Evolutionary conservation across 495 filamentous ascomycete genomes (phyloP), one percentile per base, ranked within the genome.

Genomic region (Penicillium argentinense): DNA sequence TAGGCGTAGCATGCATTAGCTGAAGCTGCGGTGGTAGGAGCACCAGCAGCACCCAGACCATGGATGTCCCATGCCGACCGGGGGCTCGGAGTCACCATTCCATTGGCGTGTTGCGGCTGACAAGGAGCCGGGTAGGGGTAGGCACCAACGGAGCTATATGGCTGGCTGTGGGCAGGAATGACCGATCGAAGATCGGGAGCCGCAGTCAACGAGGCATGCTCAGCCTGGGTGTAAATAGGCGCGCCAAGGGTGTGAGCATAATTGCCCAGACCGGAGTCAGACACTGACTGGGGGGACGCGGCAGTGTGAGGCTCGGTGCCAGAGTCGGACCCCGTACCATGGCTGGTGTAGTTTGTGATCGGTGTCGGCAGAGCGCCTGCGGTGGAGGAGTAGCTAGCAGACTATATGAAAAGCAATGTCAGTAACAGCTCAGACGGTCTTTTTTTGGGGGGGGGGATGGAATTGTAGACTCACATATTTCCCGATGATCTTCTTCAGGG

Each of bases 401-500:
- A 79, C 76, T 79, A 33, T 39, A 3, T 29, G 11, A 36, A 11
- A 16, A 36, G 7, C 21, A 8, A 26, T 1, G 37, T 63, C 50
- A 64, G 53, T 51, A 29, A 30, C 5, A 26, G 5, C 25, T 39
- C 17, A 24, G 1, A 24, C 9, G 21, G 8, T 29, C 12, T n/a
- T n/a, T n/a, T n/a, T n/a, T n/a, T n/a, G n/a, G n/a, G n/a, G n/a
- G n/a, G n/a, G n/a, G n/a, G 39, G 36, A 11, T 22, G 4, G 26
- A 14, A 21, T 17, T 22, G 16, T 16, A 29, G n/a, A 80, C 86
- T 76, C 68, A 88, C 87, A 68, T 97, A 98, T 91, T 98, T 98
- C 50, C 88, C 84, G 63, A 97, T 95, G 59, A 97, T 96, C 72
- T 98, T 98, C 76, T 90, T 93, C 43, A 98, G 70, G 0, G 93